These are phyloP conservation scores for Moesziomyces aphidis DNA, from an alignment of 1,284 basidiomycete species.

Conservation along the genomic window DNA sequence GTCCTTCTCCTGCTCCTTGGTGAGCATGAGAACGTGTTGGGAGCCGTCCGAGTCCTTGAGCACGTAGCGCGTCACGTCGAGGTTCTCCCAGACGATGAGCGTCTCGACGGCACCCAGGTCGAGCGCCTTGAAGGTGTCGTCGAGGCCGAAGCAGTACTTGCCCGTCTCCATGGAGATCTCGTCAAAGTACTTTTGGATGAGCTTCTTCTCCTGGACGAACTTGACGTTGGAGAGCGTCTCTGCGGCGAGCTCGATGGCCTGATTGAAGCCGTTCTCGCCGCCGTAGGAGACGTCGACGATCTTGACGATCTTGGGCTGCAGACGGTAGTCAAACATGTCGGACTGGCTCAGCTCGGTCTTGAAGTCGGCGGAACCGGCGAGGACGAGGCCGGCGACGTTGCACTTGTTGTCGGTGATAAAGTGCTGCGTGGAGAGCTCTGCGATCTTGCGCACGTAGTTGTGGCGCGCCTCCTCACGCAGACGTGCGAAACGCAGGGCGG, in stretches of 20 bases:
- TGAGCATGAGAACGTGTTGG: slow-evolving; percentile 60
- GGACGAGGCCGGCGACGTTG: slow-evolving; percentile 95
- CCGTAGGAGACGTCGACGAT: slow-evolving; percentile 94
- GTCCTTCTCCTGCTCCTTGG: slow-evolving; percentile 72
- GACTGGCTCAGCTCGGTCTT: slow-evolving; percentile 97
- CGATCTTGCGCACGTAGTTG: slow-evolving; percentile 99
- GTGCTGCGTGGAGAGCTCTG: slow-evolving; percentile 95
- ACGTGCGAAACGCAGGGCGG: slow-evolving; percentile 99
- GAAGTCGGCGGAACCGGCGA: slow-evolving; percentile 98
- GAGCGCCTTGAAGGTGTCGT: slow-evolving; percentile 95
- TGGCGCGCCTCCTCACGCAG: slow-evolving; percentile 98
- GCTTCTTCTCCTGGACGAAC: slow-evolving; percentile 96
- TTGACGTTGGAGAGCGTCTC: slow-evolving; percentile 98
- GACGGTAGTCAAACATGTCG: slow-evolving; percentile 93
- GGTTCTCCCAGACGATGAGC: slow-evolving; percentile 96
- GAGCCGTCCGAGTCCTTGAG: slow-evolving; percentile 62
- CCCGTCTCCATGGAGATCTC: slow-evolving; percentile 98
- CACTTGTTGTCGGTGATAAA: slow-evolving; percentile 99
- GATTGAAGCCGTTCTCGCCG: slow-evolving; percentile 98
- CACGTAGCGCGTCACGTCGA: slow-evolving; percentile 62
- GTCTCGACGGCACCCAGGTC: slow-evolving; percentile 98
- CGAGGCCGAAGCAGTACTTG: slow-evolving; percentile 97
- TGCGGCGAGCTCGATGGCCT: slow-evolving; percentile 96
- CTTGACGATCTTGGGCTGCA: slow-evolving; percentile 79
- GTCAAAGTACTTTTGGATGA: slow-evolving; percentile 91